These are phyloP conservation scores for Trichoderma orchidacearum DNA, from an alignment of 495 filamentous ascomycete genomes.

Conservation along the genomic window DNA sequence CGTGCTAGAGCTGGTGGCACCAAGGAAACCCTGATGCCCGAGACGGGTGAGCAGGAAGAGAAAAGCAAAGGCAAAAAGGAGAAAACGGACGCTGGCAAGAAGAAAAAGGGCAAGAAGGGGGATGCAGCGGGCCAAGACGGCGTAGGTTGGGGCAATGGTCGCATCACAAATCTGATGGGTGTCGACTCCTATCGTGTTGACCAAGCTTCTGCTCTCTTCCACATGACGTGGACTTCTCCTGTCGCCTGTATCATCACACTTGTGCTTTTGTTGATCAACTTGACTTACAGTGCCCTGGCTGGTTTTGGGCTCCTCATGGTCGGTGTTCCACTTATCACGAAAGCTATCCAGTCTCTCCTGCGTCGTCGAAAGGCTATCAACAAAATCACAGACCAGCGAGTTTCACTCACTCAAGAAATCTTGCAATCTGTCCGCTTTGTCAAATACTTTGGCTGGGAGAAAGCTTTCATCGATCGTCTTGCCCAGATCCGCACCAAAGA, in stretches of 20 bases:
- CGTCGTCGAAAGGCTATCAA: conserved; percentile 63
- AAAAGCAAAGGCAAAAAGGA: conserved; percentile 6
- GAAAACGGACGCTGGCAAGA: neutral
- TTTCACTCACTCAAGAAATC: conserved; percentile 86
- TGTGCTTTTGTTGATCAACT: conserved; percentile 64
- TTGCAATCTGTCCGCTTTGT: conserved; percentile 83
- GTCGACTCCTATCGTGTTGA: conserved; percentile 87
- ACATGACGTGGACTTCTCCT: conserved; percentile 79
- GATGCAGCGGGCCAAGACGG: conserved; percentile 32
- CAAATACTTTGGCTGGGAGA: conserved; percentile 94
- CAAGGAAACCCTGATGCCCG: conserved; percentile 18
- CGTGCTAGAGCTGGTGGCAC: conserved; percentile 57
- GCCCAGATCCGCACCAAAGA: conserved; percentile 57
- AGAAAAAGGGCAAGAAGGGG: conserved; percentile 15
- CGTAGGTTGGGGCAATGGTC: conserved; percentile 78
- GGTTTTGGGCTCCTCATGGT: conserved; percentile 74
- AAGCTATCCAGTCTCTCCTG: conserved; percentile 60
- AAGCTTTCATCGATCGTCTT: conserved; percentile 66
- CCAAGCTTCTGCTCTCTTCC: conserved; percentile 72
- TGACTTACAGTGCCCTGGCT: conserved; percentile 77
- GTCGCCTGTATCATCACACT: conserved; percentile 65
- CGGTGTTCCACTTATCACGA: conserved; percentile 59
- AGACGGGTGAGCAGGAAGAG: conserved; percentile 9
- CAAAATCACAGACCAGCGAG: conserved; percentile 81
- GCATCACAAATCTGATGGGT: conserved; percentile 83